These are phyloP conservation scores for Kalaharituber pfeilii DNA, from an alignment of 2,329 filamentous ascomycete species.

Conservation along the genomic window DNA sequence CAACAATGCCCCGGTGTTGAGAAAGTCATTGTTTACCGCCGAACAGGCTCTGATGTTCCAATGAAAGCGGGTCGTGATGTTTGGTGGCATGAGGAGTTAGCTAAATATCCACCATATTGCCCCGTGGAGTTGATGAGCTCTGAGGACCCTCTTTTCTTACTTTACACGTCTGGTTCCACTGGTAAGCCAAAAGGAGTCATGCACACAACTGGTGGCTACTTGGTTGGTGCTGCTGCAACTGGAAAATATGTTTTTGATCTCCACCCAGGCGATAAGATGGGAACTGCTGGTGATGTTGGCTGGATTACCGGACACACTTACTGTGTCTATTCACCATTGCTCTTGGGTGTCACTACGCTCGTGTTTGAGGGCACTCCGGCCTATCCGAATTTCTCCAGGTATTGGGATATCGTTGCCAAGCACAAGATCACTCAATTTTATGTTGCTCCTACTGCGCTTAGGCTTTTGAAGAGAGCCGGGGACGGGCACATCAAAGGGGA, in stretches of 20 bases:
- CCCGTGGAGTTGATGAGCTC: slow-evolving; percentile 76
- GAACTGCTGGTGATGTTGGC: slow-evolving; percentile 94
- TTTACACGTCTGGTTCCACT: slow-evolving; percentile 95
- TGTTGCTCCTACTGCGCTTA: slow-evolving; percentile 83
- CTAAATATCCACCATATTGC: slow-evolving; percentile 90
- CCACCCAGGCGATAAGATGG: slow-evolving; percentile 81
- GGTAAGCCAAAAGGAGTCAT: slow-evolving; percentile 98
- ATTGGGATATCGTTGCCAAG: slow-evolving; percentile 97
- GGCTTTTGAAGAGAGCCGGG: slow-evolving; percentile 85
- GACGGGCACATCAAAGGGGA: slow-evolving; percentile 77
- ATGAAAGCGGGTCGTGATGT: slow-evolving; percentile 76
- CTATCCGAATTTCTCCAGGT: slow-evolving; percentile 93
- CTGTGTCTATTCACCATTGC: slow-evolving; percentile 85
- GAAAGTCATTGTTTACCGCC: slow-evolving; percentile 80
- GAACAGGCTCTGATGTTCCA: slow-evolving; percentile 81
- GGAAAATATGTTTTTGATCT: slow-evolving; percentile 99
- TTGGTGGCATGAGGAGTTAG: slow-evolving; percentile 98
- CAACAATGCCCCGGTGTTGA: slow-evolving; percentile 85
- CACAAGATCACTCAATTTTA: slow-evolving; percentile 96
- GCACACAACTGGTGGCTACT: slow-evolving; percentile 90
- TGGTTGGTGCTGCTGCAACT: slow-evolving; percentile 81
- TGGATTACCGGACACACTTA: slow-evolving; percentile 99
- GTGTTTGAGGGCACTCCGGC: slow-evolving; percentile 97
- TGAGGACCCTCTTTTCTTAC: slow-evolving; percentile 89
- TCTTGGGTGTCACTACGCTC: slow-evolving; percentile 83